These are phyloP conservation scores for Gardenia jasminoides DNA, from an alignment of 257 asterid genomes.

Conservation along the genomic window DNA sequence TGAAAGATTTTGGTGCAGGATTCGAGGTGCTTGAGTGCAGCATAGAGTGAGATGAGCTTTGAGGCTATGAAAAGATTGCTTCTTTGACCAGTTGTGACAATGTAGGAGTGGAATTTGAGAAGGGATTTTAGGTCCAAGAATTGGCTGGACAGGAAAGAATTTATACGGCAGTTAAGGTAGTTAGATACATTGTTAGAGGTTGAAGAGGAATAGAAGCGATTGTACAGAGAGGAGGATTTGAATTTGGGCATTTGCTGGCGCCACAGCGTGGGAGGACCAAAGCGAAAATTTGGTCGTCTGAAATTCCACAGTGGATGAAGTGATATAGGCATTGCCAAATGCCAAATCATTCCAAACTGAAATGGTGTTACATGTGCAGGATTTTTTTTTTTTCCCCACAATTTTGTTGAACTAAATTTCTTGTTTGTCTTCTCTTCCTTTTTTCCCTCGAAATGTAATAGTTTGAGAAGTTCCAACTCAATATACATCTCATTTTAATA, in stretches of 20 bases:
- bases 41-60: conserved; percentile 65
- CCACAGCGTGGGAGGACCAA: neutral
- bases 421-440: too few species aligned
- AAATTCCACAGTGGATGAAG: neutral
- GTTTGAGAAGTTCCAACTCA: too few species aligned
- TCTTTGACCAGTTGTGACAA: conserved; percentile 49
- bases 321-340: too few species aligned
- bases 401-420: too few species aligned
- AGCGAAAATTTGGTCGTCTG: neutral
- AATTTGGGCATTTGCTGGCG: conserved; percentile 29
- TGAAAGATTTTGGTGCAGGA: conserved; percentile 51
- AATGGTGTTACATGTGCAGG: too few species aligned
- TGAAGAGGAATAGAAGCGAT: conserved; percentile 34
- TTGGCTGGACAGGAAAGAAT: conserved; percentile 41
- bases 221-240: conserved; percentile 29
- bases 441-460: too few species aligned
- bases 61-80: conserved; percentile 58
- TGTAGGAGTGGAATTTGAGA: conserved; percentile 46
- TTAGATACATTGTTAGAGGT: conserved; percentile 19
- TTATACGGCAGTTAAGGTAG: conserved; percentile 35
- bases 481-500: too few species aligned
- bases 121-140: conserved; percentile 30
- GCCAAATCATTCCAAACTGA: too few species aligned
- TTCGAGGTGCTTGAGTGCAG: conserved; percentile 43
- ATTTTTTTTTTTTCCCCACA: too few species aligned